Conservation (phyloP, 768 basidiomycete species). For the Lactarius tabidus region DNA sequence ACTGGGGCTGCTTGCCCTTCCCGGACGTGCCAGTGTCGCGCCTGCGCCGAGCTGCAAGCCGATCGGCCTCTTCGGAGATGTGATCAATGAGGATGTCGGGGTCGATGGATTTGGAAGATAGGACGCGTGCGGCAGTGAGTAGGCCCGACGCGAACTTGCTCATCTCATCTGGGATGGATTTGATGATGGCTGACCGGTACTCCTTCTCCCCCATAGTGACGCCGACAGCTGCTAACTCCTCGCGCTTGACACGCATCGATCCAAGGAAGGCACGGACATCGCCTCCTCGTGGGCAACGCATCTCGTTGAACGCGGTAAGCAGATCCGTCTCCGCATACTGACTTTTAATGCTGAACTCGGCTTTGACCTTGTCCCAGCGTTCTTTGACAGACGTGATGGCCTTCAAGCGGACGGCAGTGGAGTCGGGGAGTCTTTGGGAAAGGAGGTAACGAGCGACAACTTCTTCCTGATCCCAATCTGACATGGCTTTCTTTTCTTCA, state of each 20-base stretch:
- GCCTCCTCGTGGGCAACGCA: not conserved
- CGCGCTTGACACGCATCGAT: not conserved
- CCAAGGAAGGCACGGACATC: not conserved
- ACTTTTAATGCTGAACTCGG: not conserved
- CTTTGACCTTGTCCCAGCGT: not conserved
- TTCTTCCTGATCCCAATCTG: not conserved
- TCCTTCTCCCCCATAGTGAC: not conserved
- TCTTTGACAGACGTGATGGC: not conserved
- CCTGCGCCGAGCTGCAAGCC: too few relatives aligned
- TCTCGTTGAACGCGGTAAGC: not conserved
- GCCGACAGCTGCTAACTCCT: not conserved
- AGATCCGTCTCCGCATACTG: not conserved
- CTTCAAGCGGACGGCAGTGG: not conserved
- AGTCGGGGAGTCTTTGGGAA: not conserved
- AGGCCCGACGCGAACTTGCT: too few relatives aligned
- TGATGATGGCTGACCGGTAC: too few relatives aligned
- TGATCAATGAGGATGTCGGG: too few relatives aligned
- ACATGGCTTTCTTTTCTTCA: not conserved
- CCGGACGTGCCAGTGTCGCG: too few relatives aligned
- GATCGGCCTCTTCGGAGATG: too few relatives aligned
- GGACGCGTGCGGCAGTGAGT: too few relatives aligned
- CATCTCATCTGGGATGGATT: too few relatives aligned
- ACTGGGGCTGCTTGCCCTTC: too few relatives aligned
- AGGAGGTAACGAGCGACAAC: not conserved
- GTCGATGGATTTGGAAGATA: too few relatives aligned